phyloP scores from a whole-genome alignment of 495 filamentous ascomycete genomes.

The Penicillium alfredii region DNA sequence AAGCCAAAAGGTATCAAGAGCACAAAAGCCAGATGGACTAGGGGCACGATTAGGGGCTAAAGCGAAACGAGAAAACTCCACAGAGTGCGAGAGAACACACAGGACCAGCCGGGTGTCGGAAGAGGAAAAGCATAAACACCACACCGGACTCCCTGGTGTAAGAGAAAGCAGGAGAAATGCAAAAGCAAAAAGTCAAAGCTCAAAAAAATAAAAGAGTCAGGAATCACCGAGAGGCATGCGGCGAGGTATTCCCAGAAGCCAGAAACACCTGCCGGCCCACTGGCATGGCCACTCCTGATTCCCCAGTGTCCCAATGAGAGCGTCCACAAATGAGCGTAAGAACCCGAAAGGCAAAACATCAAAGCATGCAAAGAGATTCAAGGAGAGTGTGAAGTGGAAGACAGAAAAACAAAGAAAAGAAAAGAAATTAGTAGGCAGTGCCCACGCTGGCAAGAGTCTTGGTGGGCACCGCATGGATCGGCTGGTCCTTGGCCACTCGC shows the following conservation, averaged over 20 bases:
- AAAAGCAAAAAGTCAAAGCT: constrained; percentile 25
- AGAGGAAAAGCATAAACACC: constrained; percentile 39
- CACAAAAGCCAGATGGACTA: constrained; percentile 22
- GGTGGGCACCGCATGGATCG: constrained; percentile 40
- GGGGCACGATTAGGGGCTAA: constrained; percentile 31
- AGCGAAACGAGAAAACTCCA: constrained; percentile 32
- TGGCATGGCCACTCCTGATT: constrained; percentile 32
- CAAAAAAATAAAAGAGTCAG: constrained; percentile 26
- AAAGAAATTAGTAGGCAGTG: constrained; percentile 39
- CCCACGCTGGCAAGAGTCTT: constrained; percentile 44
- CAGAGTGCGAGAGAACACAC: constrained; percentile 45
- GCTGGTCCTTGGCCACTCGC: constrained; percentile 42
- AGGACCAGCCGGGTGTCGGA: constrained; percentile 49
- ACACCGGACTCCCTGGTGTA: constrained; percentile 47
- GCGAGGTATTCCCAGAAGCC: constrained; percentile 28
- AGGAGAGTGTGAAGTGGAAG: too few relatives aligned
- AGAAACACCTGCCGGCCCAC: constrained; percentile 33
- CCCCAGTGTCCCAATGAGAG: constrained; percentile 33
- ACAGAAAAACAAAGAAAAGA: constrained; percentile 7
- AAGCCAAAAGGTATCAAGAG: constrained; percentile 28
- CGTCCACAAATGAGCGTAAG: constrained; percentile 30
- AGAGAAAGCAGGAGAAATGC: constrained; percentile 21
- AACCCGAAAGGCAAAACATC: constrained; percentile 14
- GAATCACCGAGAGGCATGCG: constrained; percentile 36
- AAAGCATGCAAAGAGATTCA: constrained; percentile 3